Conservation (phyloP, 257 asterid species). For the Solanum microdontum region DNA sequence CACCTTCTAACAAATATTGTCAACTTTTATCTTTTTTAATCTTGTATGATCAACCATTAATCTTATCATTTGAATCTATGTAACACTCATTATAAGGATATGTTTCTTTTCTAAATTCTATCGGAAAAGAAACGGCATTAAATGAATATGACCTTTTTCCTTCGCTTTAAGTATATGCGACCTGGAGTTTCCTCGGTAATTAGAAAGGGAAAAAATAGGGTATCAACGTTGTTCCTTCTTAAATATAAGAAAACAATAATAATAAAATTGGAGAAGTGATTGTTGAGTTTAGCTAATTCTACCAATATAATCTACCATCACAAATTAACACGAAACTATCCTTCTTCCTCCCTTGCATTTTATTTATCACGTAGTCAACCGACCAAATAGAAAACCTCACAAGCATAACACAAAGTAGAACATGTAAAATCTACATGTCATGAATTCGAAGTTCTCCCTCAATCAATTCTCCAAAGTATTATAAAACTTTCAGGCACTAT, state of each 20-base stretch:
- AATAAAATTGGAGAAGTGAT: neutral
- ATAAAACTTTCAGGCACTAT: neutral
- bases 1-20: neutral
- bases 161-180: neutral
- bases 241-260: neutral
- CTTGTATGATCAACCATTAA: neutral
- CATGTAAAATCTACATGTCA: neutral
- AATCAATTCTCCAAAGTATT: neutral
- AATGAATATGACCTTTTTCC: neutral
- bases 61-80: neutral
- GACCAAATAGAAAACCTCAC: neutral
- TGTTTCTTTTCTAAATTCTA: neutral
- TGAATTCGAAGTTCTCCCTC: neutral
- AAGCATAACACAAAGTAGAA: neutral
- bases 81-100: neutral
- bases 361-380: neutral
- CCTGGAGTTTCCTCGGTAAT: neutral
- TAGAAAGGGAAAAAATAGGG: neutral
- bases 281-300: neutral
- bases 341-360: neutral
- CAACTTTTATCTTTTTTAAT: neutral
- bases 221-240: neutral
- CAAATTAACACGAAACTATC: neutral
- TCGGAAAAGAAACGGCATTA: neutral
- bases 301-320: neutral